Evolutionary conservation across 768 basidiomycete species (phyloP).

Genomic region (Hypholoma sublateritium): DNA sequence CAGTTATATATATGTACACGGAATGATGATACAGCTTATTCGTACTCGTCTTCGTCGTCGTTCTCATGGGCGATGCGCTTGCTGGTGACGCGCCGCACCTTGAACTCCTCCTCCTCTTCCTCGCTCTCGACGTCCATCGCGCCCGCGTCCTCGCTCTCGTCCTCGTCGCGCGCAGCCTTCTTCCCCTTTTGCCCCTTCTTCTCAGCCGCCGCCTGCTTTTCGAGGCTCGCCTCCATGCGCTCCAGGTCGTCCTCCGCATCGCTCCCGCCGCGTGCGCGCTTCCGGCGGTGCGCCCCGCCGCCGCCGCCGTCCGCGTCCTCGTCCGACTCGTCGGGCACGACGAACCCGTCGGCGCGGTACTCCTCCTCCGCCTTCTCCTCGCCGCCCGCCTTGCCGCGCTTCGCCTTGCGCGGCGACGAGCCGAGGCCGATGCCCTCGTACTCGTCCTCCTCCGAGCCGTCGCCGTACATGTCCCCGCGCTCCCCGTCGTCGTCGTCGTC

Average conservation of each 20-base stretch:
- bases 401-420: slow-evolving; percentile 38
- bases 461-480: slow-evolving; percentile 43
- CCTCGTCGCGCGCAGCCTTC: slow-evolving; percentile 24
- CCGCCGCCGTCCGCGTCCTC: slow-evolving; percentile 50
- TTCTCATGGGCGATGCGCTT: slow-evolving; percentile 64
- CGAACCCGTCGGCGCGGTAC: slow-evolving; percentile 84
- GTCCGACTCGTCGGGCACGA: slow-evolving; percentile 77
- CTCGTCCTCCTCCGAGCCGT: slow-evolving; percentile 62
- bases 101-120: slow-evolving; percentile 69
- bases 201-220: slow-evolving; percentile 48
- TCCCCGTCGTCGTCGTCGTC: slow-evolving; percentile 70
- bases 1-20: slow-evolving; percentile 9
- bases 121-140: slow-evolving; percentile 79
- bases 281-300: no score
- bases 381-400: slow-evolving; percentile 44
- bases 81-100: slow-evolving; percentile 54
- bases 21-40: neutral
- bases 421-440: slow-evolving; percentile 33
- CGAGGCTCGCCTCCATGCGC: slow-evolving; percentile 68
- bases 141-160: slow-evolving; percentile 32
- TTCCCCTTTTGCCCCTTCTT: slow-evolving; percentile 39
- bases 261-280: slow-evolving; percentile 35
- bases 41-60: slow-evolving; percentile 56
- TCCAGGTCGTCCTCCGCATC: slow-evolving; percentile 63
- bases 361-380: slow-evolving; percentile 60